Evolutionary conservation across 2,329 filamentous ascomycete genomes (phyloP).

Genomic region (Pseudogymnoascus sp.): DNA sequence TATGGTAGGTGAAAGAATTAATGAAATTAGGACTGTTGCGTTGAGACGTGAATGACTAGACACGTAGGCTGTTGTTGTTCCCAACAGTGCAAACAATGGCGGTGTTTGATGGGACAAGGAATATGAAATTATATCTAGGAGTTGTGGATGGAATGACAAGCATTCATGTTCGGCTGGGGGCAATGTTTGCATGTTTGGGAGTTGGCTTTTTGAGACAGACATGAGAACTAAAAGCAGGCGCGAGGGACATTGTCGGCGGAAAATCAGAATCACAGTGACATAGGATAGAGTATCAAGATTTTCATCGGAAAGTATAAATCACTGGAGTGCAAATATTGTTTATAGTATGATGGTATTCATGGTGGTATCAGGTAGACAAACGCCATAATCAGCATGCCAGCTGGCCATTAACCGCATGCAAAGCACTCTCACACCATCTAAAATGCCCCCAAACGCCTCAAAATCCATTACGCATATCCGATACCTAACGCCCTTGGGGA

Average conservation of each 20-base stretch:
- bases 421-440: not conserved
- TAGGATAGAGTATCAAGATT: not conserved
- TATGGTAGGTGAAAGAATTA: not conserved
- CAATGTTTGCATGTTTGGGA: not conserved
- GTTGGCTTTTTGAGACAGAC: not conserved
- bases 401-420: not conserved
- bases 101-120: not conserved
- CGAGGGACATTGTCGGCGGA: too few relatives aligned
- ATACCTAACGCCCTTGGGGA: not conserved
- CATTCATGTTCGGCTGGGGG: not conserved
- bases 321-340: not conserved
- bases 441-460: not conserved
- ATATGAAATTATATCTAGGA: not conserved
- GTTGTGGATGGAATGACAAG: not conserved
- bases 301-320: not conserved
- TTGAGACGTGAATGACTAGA: not conserved
- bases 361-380: not conserved
- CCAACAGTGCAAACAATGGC: not conserved
- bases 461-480: not conserved
- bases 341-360: not conserved
- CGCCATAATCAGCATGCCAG: not conserved
- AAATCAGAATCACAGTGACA: not conserved
- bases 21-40: not conserved
- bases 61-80: not conserved
- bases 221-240: not conserved